Base-by-base conservation (phyloP, 2,329 filamentous ascomycete genomes). In the Malbranchea cinnamomea region DNA sequence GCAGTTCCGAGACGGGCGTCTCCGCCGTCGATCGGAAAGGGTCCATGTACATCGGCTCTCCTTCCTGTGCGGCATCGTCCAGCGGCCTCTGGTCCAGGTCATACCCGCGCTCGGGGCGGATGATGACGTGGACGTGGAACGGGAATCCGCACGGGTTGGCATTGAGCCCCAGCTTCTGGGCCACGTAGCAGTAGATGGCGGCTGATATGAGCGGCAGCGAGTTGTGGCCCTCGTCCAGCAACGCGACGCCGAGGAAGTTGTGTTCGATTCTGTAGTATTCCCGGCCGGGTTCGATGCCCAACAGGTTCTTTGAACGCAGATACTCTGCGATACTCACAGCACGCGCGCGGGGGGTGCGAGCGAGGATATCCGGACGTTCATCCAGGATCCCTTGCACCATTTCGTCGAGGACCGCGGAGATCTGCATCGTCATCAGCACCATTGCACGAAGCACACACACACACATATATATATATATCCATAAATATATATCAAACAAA, bases 121-220 rank as follows among this genome's bases (percentile, higher is more conserved):
- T 71, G 30, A 91, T 73, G 11, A 74, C 79, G 47, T 92, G 78
- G 9, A 93, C 81, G 48, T 94, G 84, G 39, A 73, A 79, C 3
- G 87, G 83, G 45, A 87, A 80, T 24, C 78, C 75, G 42, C 80
- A 87, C 31, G 80, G 83, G 19, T 73, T 71, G 0, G 85, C 82
- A 41, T 77, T 67, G 26, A 98, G 54, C 2, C 78, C 79, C 8
- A 94, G 50, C 21, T 78, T 68, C 32, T 70, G 65, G 1, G 83
- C 85, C 10, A 95, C 53, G 34, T 74, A 75, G 46, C 79, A 89
- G 54, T 78, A 98, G 38, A 95, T 92, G 36, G 77, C 78, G 32
- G 78, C 78, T 2, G 83, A 89, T 37, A 94, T 78, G 29, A 94
- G 65, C 2, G 87, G 89, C 6, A 94, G 64, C 2, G 84, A 87